Evolutionary conservation across 1,284 basidiomycete genomes (phyloP).

Genomic region (Trametes versicolor): DNA sequence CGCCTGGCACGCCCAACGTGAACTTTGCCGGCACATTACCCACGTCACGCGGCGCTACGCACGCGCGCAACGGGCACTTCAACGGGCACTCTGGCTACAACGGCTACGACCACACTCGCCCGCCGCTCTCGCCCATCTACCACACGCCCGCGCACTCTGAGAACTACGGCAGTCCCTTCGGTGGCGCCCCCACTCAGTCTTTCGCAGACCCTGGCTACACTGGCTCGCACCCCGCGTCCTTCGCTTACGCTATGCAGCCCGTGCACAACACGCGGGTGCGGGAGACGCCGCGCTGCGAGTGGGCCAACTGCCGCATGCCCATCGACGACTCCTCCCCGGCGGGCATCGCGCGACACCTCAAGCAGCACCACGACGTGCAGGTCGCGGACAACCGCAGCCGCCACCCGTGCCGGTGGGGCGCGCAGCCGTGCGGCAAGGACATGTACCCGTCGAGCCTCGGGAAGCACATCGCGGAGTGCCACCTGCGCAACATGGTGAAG

Average conservation of each 20-base stretch:
- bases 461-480: conserved; percentile 39
- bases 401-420: conserved; percentile 31
- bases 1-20: not conserved
- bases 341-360: conserved; percentile 37
- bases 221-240: not conserved
- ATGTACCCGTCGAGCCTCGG: conserved; percentile 39
- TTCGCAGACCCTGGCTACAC: conserved; percentile 5
- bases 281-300: conserved; percentile 26
- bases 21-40: not conserved
- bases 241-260: conserved; percentile 1
- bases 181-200: not conserved
- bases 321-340: conserved; percentile 34
- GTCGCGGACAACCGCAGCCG: conserved; percentile 35
- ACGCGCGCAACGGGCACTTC: not conserved
- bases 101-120: not conserved
- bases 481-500: conserved; percentile 36
- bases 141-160: not conserved
- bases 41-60: conserved; percentile 7
- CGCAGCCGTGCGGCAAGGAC: conserved; percentile 32
- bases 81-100: not conserved
- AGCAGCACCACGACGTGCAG: conserved; percentile 31
- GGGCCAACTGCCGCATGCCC: conserved; percentile 24
- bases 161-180: not conserved
- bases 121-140: not conserved
- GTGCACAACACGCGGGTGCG: not conserved